Conservation (phyloP, 495 filamentous ascomycete species). For the Cryomyces minteri region DNA sequence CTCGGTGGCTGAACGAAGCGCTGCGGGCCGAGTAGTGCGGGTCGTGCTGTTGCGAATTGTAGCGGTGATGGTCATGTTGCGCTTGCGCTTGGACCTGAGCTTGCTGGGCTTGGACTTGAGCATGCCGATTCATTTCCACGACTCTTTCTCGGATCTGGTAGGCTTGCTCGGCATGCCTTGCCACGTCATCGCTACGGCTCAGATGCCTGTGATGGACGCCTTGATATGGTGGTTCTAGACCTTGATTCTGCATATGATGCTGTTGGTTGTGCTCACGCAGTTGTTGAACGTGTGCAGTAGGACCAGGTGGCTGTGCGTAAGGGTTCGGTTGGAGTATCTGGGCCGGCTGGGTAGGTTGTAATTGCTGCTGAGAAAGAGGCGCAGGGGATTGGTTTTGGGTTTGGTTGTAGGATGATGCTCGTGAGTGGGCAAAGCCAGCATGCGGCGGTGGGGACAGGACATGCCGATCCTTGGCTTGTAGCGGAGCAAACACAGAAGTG, state of each 20-base stretch:
- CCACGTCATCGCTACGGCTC: too few species aligned
- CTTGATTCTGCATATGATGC: too few species aligned
- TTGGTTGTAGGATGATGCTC: background rate
- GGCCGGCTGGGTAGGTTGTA: background rate
- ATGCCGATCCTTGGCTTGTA: background rate
- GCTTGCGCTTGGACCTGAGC: too few species aligned
- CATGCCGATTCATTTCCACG: too few species aligned
- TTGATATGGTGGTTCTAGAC: too few species aligned
- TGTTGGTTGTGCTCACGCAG: too few species aligned
- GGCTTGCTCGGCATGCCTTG: too few species aligned
- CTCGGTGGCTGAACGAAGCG: background rate
- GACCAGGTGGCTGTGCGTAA: conserved; percentile 4
- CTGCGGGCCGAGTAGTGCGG: background rate
- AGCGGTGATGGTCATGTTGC: too few species aligned
- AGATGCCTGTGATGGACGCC: too few species aligned
- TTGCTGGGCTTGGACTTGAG: too few species aligned
- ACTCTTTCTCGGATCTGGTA: too few species aligned
- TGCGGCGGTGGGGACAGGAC: conserved; percentile 1
- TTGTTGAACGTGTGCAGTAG: too few species aligned
- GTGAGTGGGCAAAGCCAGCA: conserved; percentile 1
- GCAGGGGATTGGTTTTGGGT: background rate
- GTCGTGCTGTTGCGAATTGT: background rate
- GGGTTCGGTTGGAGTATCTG: conserved; percentile 14
- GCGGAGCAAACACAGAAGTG: background rate
- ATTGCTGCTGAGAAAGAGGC: background rate